Percentiles rank a stretch among this genome's conserved stretches.
Conservation (phyloP, 805 yeast species). For the Candida chauliodis region DNA sequence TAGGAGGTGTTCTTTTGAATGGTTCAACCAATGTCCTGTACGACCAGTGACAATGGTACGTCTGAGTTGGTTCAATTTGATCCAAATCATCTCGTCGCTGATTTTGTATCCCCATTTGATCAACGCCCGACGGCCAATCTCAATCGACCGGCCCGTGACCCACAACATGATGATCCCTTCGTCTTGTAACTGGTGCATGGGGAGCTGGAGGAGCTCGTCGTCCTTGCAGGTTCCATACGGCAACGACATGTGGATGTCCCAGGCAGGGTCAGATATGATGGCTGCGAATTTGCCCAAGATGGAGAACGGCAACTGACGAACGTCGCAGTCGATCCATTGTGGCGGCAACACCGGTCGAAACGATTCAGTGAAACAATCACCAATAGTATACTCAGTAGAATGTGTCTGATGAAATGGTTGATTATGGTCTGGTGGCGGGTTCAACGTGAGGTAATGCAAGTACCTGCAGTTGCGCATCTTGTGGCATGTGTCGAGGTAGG, state of each 20-base stretch:
- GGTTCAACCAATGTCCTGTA: slow-evolving; percentile 97
- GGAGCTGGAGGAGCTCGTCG: slow-evolving; percentile 63
- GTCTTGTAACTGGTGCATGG: slow-evolving; percentile 66
- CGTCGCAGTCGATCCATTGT: slow-evolving; percentile 88
- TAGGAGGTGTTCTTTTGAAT: slow-evolving; percentile 85
- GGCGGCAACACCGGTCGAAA: slow-evolving; percentile 45
- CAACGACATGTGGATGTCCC: slow-evolving; percentile 91
- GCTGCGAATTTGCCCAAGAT: slow-evolving; percentile 77
- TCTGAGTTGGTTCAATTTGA: slow-evolving; percentile 81
- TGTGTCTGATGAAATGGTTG: too few relatives aligned
- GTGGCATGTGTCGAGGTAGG: slow-evolving; percentile 91
- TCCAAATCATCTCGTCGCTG: slow-evolving; percentile 83
- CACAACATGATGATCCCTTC: slow-evolving; percentile 83
- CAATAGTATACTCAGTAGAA: slow-evolving; percentile 43
- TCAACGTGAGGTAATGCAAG: slow-evolving; percentile 64
- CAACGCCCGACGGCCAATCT: slow-evolving; percentile 76
- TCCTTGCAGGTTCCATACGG: slow-evolving; percentile 80
- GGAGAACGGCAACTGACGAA: slow-evolving; percentile 65
- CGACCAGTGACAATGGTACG: slow-evolving; percentile 92
- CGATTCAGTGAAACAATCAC: slow-evolving; percentile 41
- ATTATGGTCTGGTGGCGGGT: slow-evolving; percentile 37
- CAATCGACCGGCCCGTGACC: slow-evolving; percentile 95
- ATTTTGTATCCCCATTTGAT: slow-evolving; percentile 78
- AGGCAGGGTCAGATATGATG: slow-evolving; percentile 89
- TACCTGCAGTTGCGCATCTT: slow-evolving; percentile 77